phyloP scores from a whole-genome alignment of 805 yeast genomes.

The Sugiyamaella valdiviana region DNA sequence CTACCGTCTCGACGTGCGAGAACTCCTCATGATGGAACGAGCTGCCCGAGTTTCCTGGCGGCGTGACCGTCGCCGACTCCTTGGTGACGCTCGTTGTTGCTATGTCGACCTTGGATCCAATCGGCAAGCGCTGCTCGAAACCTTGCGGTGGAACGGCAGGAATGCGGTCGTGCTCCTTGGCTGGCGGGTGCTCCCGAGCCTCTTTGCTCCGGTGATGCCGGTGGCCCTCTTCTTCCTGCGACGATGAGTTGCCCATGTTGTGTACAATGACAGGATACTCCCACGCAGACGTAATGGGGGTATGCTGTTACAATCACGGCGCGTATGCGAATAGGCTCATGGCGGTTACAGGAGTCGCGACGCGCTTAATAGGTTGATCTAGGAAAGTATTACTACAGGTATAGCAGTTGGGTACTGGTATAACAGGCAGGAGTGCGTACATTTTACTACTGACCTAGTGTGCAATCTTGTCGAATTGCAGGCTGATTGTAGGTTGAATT shows the following conservation, averaged over 20 bases:
- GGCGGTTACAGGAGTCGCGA: too few relatives aligned
- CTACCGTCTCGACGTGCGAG: constrained; percentile 13
- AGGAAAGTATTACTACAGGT: too few relatives aligned
- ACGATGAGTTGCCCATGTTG: constrained; percentile 21
- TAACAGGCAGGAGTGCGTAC: too few relatives aligned
- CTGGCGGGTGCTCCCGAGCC: not conserved
- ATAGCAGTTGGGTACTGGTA: too few relatives aligned
- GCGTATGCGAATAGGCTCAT: too few relatives aligned
- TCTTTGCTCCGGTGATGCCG: constrained; percentile 2
- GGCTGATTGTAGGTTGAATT: too few relatives aligned
- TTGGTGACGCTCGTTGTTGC: constrained; percentile 13
- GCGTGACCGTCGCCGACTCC: constrained; percentile 11
- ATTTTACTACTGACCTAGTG: too few relatives aligned
- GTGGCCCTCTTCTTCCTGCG: constrained; percentile 18
- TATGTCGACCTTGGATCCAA: constrained; percentile 5
- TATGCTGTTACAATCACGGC: too few relatives aligned
- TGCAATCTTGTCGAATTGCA: too few relatives aligned
- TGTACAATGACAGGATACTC: too few relatives aligned
- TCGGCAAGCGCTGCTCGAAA: constrained; percentile 7
- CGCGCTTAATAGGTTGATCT: too few relatives aligned
- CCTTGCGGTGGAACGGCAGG: constrained; percentile 11
- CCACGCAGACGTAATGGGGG: too few relatives aligned
- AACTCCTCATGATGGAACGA: constrained; percentile 13
- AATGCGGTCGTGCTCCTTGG: constrained; percentile 2
- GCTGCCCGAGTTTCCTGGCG: constrained; percentile 3